phyloP scores from a whole-genome alignment of 2,329 filamentous ascomycete species.

The Colletotrichum sansevieriae region DNA sequence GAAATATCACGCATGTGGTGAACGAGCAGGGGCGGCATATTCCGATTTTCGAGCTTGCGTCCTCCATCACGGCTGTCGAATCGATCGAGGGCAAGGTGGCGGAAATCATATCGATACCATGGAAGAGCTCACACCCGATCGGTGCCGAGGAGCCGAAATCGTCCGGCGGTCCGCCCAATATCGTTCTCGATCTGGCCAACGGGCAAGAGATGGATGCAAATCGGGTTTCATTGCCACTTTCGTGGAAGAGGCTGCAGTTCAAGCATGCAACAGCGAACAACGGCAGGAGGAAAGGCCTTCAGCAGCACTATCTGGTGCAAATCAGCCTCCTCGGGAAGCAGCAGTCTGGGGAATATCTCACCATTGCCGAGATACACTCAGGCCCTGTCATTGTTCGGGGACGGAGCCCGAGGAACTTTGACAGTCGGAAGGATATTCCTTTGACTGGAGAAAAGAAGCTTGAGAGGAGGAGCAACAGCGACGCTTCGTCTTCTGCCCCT shows the following conservation, averaged over 20 bases:
- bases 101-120: conserved; percentile 96
- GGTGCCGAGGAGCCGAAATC: conserved; percentile 63
- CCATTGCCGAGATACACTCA: conserved; percentile 87
- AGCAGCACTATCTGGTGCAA: conserved; percentile 93
- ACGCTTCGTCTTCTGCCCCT: conserved; percentile 24
- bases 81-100: conserved; percentile 92
- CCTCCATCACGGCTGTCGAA: conserved; percentile 87
- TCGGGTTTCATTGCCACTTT: conserved; percentile 83
- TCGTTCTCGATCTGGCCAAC: conserved; percentile 66
- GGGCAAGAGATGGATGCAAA: conserved; percentile 82
- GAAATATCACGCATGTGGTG: conserved; percentile 75
- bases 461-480: conserved; percentile 59
- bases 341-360: conserved; percentile 74
- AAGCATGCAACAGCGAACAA: conserved; percentile 98
- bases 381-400: conserved; percentile 96
- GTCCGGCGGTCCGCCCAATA: conserved; percentile 63
- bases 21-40: conserved; percentile 83
- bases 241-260: conserved; percentile 96
- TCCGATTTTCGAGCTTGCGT: conserved; percentile 81
- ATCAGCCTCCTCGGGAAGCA: conserved; percentile 85
- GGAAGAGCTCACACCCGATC: conserved; percentile 81
- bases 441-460: conserved; percentile 69
- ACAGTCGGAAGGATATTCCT: conserved; percentile 87
- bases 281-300: conserved; percentile 90
- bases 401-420: conserved; percentile 93